Percentiles rank a stretch among this genome's conserved stretches.
Conservation (phyloP, 108 stramenopile genomes). For the Nitzschia sp. region DNA sequence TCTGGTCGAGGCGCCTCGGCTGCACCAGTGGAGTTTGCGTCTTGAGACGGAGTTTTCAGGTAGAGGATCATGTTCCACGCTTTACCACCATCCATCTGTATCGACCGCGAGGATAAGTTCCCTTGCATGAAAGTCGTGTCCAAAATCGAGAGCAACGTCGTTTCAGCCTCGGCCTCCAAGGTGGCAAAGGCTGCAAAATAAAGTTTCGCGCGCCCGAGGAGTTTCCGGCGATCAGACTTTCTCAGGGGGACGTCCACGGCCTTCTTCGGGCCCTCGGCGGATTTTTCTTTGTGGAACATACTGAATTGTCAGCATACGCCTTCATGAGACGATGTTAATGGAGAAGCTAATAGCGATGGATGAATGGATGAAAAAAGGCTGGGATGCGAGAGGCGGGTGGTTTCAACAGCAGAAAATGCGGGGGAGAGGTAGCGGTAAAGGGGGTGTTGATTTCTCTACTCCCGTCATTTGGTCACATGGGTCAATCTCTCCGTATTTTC, state of each 20-base stretch:
- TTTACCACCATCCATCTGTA: slow-evolving; percentile 20
- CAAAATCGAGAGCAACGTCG: neutral
- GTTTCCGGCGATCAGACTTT: slow-evolving; percentile 70
- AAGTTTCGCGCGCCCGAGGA: slow-evolving; percentile 44
- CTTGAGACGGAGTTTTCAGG: slow-evolving; percentile 19
- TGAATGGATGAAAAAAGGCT: too few species aligned
- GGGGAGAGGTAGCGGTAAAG: too few species aligned
- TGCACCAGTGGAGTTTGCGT: slow-evolving; percentile 25
- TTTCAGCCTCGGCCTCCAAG: slow-evolving; percentile 6
- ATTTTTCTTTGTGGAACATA: slow-evolving; percentile 19
- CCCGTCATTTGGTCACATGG: too few species aligned
- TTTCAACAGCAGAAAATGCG: too few species aligned
- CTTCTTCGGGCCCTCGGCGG: slow-evolving; percentile 23
- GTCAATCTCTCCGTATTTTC: too few species aligned
- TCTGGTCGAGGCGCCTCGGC: neutral
- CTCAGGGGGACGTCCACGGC: slow-evolving; percentile 64
- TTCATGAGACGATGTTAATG: too few species aligned
- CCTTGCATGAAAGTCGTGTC: slow-evolving; percentile 43
- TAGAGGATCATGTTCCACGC: slow-evolving; percentile 32
- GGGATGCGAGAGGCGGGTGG: too few species aligned
- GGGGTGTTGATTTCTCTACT: too few species aligned
- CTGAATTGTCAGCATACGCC: too few species aligned
- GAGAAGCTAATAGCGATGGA: too few species aligned
- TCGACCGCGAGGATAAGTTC: slow-evolving; percentile 32
- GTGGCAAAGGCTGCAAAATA: slow-evolving; percentile 37